Evolutionary conservation across 805 yeast species (phyloP).

Genomic region (Schwanniomyces vanrijiae): DNA sequence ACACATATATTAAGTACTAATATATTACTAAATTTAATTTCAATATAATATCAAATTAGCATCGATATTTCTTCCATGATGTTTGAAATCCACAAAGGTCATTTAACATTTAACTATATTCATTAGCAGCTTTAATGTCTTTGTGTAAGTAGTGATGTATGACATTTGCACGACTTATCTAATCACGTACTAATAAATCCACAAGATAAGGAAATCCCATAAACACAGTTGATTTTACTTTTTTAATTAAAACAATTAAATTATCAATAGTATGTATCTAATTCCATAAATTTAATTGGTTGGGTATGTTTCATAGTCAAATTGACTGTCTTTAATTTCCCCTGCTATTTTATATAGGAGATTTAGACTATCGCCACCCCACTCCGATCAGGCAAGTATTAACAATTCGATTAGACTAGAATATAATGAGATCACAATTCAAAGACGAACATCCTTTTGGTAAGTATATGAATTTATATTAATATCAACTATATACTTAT

Average conservation of each 20-base stretch:
- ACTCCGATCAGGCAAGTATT: not conserved
- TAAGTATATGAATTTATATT: constrained; percentile 36
- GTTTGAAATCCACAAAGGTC: too few species aligned
- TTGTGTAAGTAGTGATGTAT: not conserved
- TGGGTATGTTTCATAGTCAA: not conserved
- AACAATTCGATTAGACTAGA: not conserved
- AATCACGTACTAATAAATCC: not conserved
- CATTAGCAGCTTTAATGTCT: not conserved
- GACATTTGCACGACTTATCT: constrained; percentile 1
- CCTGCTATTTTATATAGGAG: not conserved
- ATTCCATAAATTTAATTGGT: not conserved
- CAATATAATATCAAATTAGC: too few species aligned
- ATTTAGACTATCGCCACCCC: not conserved
- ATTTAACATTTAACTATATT: not conserved
- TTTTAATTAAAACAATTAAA: not conserved
- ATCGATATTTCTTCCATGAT: too few species aligned
- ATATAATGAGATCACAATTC: constrained; percentile 83
- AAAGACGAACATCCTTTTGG: constrained; percentile 96
- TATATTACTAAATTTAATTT: too few species aligned
- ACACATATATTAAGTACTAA: too few species aligned
- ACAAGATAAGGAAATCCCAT: constrained; percentile 1
- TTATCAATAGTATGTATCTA: not conserved
- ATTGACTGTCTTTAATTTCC: not conserved
- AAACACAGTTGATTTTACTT: not conserved
- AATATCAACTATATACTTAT: not conserved